Base-by-base conservation (phyloP, 257 asterid species). In the Jasminum sambac region DNA sequence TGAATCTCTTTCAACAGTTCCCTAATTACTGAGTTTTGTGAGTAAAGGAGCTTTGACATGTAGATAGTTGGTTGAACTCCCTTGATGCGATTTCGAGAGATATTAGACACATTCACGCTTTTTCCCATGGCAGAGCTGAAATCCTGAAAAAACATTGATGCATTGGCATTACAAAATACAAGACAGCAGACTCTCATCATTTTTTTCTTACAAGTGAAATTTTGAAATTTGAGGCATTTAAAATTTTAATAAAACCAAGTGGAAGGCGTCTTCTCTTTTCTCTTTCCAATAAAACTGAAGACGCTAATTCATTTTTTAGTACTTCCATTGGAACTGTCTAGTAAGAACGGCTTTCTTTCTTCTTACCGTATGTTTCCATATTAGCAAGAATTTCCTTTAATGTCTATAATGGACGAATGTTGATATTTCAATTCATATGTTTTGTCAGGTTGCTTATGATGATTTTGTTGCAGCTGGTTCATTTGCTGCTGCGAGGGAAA, bases 381-480 rank as follows among this genome's bases (percentile, higher is more conserved):
- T 9, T 40, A 63, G 40, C 34, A 37, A 2, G 10, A 3, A 9
- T 10, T 55, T 10, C 23, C 16, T 30, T 50, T 5, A 23, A 21
- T 14, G 0, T 26, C n/a, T 55, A 55, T 55, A 11, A 21, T 55
- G n/a, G 34, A 10, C 64, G 19, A 46, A 50, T 40, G 42, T 23
- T 61, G 67, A 23, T 11, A 59, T 68, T 30, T 72, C 16, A 61
- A 78, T 12, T 68, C 30, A 72, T 64, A 38, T 44, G 69, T 58
- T 77, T 66, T 74, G 69, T 38, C 78, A 94, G 99, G 99, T 94
- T 83, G 96, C 89, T 36, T 94, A 91, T 69, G 77, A 84, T 75
- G 99, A 91, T 84, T 94, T 88, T 83, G 95, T 94, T 66, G 80
- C 90, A 64, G 96, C 96, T 41, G 96, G 99, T 80, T 94, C 99